Evolutionary conservation across 352 stramenopile genomes (phyloP).

Genomic region (Phytophthora agathidicida): DNA sequence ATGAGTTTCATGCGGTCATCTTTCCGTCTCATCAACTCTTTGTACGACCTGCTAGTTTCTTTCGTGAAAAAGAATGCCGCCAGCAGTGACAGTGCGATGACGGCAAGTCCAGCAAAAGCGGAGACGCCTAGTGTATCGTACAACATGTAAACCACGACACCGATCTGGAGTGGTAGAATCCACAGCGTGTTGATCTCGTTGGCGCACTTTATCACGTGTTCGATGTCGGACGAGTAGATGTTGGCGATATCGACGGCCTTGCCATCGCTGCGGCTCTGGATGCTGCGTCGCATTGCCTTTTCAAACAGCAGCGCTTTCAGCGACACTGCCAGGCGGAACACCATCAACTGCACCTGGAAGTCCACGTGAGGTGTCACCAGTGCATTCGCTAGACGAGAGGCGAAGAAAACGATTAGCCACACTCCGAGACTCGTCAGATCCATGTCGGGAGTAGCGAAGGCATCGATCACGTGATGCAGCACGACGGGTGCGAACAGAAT

Average conservation of each 20-base stretch:
- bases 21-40: conserved; percentile 79
- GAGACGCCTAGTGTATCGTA: conserved; percentile 38
- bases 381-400: conserved; percentile 29
- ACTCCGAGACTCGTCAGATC: conserved; percentile 23
- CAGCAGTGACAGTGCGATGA: conserved; percentile 37
- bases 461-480: conserved; percentile 50
- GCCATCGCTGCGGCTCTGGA: conserved; percentile 12
- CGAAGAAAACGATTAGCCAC: conserved; percentile 54
- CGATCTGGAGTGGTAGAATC: conserved; percentile 50
- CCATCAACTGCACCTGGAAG: conserved; percentile 32
- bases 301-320: conserved; percentile 44
- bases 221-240: conserved; percentile 92
- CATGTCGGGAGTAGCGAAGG: conserved; percentile 22
- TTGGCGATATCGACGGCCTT: conserved; percentile 86
- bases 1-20: conserved; percentile 92
- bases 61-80: conserved; percentile 62
- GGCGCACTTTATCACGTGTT: conserved; percentile 49
- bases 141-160: conserved; percentile 40
- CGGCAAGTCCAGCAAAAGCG: conserved; percentile 40
- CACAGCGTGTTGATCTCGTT: conserved; percentile 51
- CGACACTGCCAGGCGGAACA: conserved; percentile 36
- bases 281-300: conserved; percentile 36
- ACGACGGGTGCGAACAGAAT: conserved; percentile 43
- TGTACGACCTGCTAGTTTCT: conserved; percentile 55
- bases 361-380: conserved; percentile 21